Conservation (phyloP, 371 early-diverging fungal species). For the Amoeboaphelidium protococcarum region DNA sequence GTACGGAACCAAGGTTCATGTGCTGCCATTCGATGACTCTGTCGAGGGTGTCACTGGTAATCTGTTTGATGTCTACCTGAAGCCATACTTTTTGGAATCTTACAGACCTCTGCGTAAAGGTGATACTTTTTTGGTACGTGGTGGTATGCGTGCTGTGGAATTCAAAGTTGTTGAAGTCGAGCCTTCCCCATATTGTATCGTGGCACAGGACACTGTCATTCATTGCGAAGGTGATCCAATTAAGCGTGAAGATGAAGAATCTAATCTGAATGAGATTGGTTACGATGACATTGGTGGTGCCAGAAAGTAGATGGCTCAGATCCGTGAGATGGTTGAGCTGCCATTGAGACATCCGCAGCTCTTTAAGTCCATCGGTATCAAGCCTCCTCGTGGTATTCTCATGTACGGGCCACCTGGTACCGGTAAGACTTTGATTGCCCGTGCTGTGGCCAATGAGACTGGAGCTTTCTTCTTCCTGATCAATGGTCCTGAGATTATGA, state of each 20-base stretch:
- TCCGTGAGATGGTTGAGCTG: conserved; percentile 95
- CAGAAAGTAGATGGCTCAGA: conserved; percentile 97
- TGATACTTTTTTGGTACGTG: conserved; percentile 78
- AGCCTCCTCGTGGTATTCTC: conserved; percentile 50
- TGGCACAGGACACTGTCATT: conserved; percentile 91
- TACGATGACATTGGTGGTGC: conserved; percentile 99
- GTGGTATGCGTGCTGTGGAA: conserved; percentile 93
- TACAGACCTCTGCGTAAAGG: conserved; percentile 86
- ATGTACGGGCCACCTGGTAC: background rate
- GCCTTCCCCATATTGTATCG: conserved; percentile 84
- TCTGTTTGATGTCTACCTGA: conserved; percentile 86
- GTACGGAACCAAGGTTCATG: conserved; percentile 80
- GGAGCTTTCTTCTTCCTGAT: background rate
- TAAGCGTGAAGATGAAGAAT: conserved; percentile 94
- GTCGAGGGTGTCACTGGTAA: conserved; percentile 91
- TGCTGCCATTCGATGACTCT: conserved; percentile 95
- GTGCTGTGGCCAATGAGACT: background rate
- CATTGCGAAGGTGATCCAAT: conserved; percentile 92
- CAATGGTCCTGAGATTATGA: conserved; percentile 20
- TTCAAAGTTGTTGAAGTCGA: conserved; percentile 97
- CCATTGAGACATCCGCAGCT: conserved; percentile 92
- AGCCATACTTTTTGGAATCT: conserved; percentile 91
- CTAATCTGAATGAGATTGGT: conserved; percentile 77
- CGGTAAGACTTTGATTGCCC: background rate
- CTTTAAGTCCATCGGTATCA: conserved; percentile 95